Evolutionary conservation across 495 filamentous ascomycete species (phyloP), one percentile per base, ranked within the genome.

Genomic region (Neurospora hispaniola): DNA sequence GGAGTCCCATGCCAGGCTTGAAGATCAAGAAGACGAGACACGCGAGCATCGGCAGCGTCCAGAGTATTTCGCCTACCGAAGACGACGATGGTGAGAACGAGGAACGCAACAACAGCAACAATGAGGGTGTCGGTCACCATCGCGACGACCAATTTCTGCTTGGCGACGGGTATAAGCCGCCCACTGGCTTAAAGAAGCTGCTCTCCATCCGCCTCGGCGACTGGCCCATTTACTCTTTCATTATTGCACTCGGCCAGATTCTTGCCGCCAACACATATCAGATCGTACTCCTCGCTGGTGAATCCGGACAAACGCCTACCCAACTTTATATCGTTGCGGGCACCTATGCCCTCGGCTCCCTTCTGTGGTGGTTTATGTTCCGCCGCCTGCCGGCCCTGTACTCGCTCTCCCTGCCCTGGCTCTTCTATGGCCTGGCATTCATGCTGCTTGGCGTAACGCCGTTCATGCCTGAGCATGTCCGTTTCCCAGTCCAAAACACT

Each of bases 171-270:
- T 92, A 92, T 78, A 82, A 86, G 71, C 88, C 90, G 31, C 91
- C 91, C 4, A 88, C 82, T 5, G 90, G 91, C 2, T 74, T 92
- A 11, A 87, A 84, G 73, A 88, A 88, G 73, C 68, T 78, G 0
- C 73, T 78, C n/a, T 78, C 76, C 5, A 71, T 78, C 42, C 76
- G 77, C 38, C 14, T 77, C 68, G 87, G 83, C 41, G 88, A 91
- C 75, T 93, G 91, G 91, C 91, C 91, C 0, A 75, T 93, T 5
- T 93, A 93, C 79, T 87, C 89, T 5, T 82, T 93, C 71, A 84
- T 93, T 66, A 81, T 92, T 14, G 90, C 89, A 41, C 83, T 92
- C 78, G 89, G 90, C 2, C 90, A 91, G 78, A 89, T 91, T 70
- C 83, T 91, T 42, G 86, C 90, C 0, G 88, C 88, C 39, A 91